Evolutionary conservation across 768 basidiomycete species (phyloP).

Genomic region (Tubosaeta brunneosetosa): DNA sequence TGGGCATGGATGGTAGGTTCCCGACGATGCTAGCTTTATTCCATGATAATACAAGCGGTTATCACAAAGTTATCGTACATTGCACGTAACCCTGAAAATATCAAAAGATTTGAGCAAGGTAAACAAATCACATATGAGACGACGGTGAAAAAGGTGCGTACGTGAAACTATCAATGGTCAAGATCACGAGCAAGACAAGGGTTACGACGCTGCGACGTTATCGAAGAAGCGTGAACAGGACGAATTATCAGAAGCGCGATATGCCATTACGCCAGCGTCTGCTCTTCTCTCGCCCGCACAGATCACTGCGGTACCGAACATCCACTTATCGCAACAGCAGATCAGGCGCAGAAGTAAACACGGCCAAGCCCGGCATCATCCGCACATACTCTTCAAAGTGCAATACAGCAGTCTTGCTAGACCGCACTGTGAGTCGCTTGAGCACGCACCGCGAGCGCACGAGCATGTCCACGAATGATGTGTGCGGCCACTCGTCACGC

Average conservation of each 20-base stretch:
- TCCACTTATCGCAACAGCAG: neutral
- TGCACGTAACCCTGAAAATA: neutral
- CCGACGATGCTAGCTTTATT: neutral
- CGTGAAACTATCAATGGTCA: neutral
- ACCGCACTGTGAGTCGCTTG: constrained; percentile 22
- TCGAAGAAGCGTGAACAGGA: neutral
- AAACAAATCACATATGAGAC: neutral
- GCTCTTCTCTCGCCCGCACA: neutral
- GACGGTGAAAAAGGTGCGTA: neutral
- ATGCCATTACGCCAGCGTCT: neutral
- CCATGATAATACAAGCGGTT: neutral
- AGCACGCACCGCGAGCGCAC: constrained; percentile 22
- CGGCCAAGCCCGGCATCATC: constrained; percentile 18
- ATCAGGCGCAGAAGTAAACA: constrained; percentile 10
- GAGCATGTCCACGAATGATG: constrained; percentile 21
- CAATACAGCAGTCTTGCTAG: constrained; percentile 16
- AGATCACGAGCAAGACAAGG: neutral
- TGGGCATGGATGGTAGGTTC: too few relatives aligned
- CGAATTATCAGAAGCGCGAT: neutral
- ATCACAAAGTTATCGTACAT: neutral
- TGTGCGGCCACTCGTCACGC: constrained; percentile 27
- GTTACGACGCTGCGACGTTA: neutral
- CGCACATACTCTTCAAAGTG: constrained; percentile 22
- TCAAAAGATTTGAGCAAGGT: neutral
- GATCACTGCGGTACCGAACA: neutral